These are phyloP conservation scores for Xylariaceae sp. DNA, from an alignment of 2,329 filamentous ascomycete species.

Conservation along the genomic window DNA sequence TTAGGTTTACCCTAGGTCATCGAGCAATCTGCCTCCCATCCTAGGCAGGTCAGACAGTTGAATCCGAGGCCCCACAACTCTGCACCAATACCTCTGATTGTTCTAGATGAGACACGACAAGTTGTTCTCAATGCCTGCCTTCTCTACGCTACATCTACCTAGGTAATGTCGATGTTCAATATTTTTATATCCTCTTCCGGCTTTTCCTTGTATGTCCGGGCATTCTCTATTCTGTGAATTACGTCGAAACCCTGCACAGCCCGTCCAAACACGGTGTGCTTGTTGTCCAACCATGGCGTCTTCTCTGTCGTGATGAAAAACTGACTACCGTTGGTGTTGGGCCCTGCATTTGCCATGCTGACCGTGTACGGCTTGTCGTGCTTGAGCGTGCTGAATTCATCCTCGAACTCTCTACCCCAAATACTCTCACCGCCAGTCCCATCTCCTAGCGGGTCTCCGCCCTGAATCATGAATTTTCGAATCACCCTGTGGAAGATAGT, in stretches of 20 bases:
- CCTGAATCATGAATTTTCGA: conserved; percentile 95
- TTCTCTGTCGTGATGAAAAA: conserved; percentile 99
- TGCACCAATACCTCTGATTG: too few relatives aligned
- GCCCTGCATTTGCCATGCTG: conserved; percentile 96
- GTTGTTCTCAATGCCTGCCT: too few relatives aligned
- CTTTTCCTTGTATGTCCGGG: conserved; percentile 82
- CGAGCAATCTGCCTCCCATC: too few relatives aligned
- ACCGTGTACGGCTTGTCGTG: conserved; percentile 96
- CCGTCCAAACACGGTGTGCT: conserved; percentile 93
- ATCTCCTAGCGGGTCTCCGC: conserved; percentile 80
- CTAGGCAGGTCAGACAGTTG: too few relatives aligned
- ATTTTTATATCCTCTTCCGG: conserved; percentile 98
- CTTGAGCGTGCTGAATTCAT: conserved; percentile 86
- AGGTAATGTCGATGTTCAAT: conserved; percentile 71
- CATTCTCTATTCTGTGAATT: conserved; percentile 92
- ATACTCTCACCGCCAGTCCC: conserved; percentile 89
- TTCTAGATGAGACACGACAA: too few relatives aligned
- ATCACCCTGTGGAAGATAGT: conserved; percentile 98
- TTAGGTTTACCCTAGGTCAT: too few relatives aligned
- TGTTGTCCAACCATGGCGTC: conserved; percentile 91
- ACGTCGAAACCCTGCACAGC: conserved; percentile 90
- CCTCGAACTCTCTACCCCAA: conserved; percentile 87
- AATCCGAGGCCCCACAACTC: too few relatives aligned
- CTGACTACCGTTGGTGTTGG: conserved; percentile 91
- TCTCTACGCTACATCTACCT: too few relatives aligned